Conservation (phyloP, 2,329 filamentous ascomycete species). For the Talaromyces atroroseus region DNA sequence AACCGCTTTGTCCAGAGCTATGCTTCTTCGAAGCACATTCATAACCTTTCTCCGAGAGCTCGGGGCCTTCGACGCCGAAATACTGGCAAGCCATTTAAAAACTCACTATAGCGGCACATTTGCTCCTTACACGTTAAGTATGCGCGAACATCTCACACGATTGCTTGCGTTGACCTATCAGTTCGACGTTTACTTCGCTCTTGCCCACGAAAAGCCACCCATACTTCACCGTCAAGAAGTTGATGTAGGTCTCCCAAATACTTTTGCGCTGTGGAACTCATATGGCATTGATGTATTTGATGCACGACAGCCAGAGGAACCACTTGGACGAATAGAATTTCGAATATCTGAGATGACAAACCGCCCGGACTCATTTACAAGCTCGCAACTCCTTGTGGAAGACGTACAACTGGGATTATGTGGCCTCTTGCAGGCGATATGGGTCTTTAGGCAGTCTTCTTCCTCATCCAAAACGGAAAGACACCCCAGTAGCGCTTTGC, state of each 20-base stretch:
- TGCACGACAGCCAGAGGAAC: neutral
- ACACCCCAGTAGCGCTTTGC: neutral
- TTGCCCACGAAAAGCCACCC: slow-evolving; percentile 1
- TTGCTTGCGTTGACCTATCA: slow-evolving; percentile 5
- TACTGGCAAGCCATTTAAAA: neutral
- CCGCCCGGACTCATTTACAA: neutral
- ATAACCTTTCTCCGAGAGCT: slow-evolving; percentile 10
- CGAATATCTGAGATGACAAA: neutral
- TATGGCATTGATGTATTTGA: slow-evolving; percentile 6
- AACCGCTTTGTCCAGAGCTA: slow-evolving; percentile 2
- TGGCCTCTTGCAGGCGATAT: slow-evolving; percentile 6
- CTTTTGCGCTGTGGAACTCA: slow-evolving; percentile 11
- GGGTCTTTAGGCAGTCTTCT: neutral
- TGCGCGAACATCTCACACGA: neutral
- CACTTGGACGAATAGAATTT: neutral
- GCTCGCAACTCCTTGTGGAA: slow-evolving; percentile 2
- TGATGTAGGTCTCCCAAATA: neutral
- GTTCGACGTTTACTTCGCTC: slow-evolving; percentile 3
- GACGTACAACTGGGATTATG: slow-evolving; percentile 7
- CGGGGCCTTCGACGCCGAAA: neutral
- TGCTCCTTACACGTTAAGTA: slow-evolving; percentile 3
- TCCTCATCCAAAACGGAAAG: neutral
- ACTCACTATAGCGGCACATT: slow-evolving; percentile 1
- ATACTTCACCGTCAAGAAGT: slow-evolving; percentile 9
- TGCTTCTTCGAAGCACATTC: slow-evolving; percentile 9